Conservation (phyloP, 306 rosid species). For the Canavalia gladiata region DNA sequence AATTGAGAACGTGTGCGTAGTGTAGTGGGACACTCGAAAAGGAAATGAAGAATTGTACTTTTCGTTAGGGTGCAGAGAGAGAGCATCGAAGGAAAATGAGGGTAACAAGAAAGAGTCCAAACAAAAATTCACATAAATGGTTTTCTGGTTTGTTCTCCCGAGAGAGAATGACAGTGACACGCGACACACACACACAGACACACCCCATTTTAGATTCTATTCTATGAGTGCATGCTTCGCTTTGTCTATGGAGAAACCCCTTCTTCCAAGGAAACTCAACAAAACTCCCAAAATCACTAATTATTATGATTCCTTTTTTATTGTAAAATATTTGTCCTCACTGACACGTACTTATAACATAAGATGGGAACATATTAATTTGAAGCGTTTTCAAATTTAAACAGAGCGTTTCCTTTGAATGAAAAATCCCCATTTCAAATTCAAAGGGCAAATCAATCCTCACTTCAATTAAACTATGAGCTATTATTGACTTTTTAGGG, state of each 20-base stretch:
- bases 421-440: not conserved
- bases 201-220: conserved; percentile 51
- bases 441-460: too few relatives aligned
- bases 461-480: not conserved
- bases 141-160: conserved; percentile 44
- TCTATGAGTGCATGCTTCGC: conserved; percentile 70
- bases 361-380: too few relatives aligned
- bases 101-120: conserved; percentile 59
- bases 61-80: conserved; percentile 35
- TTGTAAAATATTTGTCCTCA: too few relatives aligned
- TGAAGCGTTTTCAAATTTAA: too few relatives aligned
- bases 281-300: too few relatives aligned
- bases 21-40: conserved; percentile 51
- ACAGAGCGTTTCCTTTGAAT: not conserved
- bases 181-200: conserved; percentile 9
- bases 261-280: conserved; percentile 58
- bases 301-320: too few relatives aligned
- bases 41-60: conserved; percentile 53
- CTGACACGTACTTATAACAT: too few relatives aligned
- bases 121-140: conserved; percentile 42
- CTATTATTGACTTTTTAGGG: too few relatives aligned
- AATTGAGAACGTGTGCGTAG: conserved; percentile 43
- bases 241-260: conserved; percentile 54
- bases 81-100: conserved; percentile 51
- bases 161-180: conserved; percentile 54